These are phyloP conservation scores for Pleurotus eryngii DNA, from an alignment of 768 basidiomycete genomes.

Conservation along the genomic window DNA sequence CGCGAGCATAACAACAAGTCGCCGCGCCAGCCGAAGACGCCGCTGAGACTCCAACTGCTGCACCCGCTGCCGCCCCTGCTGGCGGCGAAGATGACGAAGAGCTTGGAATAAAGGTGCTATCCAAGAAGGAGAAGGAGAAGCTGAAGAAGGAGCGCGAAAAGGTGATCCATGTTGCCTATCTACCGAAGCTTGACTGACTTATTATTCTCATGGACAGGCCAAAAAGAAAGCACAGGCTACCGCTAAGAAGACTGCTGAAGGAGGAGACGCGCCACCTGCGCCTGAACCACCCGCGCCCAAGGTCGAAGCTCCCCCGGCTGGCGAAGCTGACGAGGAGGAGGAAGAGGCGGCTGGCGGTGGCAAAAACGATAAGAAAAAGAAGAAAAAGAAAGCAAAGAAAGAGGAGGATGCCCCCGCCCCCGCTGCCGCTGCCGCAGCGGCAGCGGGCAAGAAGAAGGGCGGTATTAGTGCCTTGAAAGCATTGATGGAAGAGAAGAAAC, in stretches of 20 bases:
- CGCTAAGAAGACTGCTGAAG: slow-evolving; percentile 63
- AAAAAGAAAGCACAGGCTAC: slow-evolving; percentile 95
- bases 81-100: slow-evolving; percentile 38
- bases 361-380: slow-evolving; percentile 67
- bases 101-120: slow-evolving; percentile 63
- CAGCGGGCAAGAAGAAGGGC: slow-evolving; percentile 65
- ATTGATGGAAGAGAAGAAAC: slow-evolving; percentile 89
- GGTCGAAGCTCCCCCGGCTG: slow-evolving; percentile 25
- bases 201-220: slow-evolving; percentile 45
- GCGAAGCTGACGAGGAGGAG: slow-evolving; percentile 64
- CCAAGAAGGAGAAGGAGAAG: slow-evolving; percentile 96
- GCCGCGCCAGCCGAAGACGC: slow-evolving; percentile 12
- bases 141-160: slow-evolving; percentile 97
- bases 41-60: slow-evolving; percentile 12
- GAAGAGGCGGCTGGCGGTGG: slow-evolving; percentile 56
- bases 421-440: slow-evolving; percentile 36
- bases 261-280: slow-evolving; percentile 21
- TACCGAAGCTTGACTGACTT: slow-evolving; percentile 4
- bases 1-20: not conserved
- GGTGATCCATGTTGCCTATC: slow-evolving; percentile 36
- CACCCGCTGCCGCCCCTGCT: slow-evolving; percentile 23
- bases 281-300: slow-evolving; percentile 16
- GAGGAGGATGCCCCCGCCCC: slow-evolving; percentile 43
- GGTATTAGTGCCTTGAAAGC: slow-evolving; percentile 84
- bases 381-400: slow-evolving; percentile 79